Conservation (phyloP, 176 grass and related monocot genomes). For the Urochloa ruziziensis region DNA sequence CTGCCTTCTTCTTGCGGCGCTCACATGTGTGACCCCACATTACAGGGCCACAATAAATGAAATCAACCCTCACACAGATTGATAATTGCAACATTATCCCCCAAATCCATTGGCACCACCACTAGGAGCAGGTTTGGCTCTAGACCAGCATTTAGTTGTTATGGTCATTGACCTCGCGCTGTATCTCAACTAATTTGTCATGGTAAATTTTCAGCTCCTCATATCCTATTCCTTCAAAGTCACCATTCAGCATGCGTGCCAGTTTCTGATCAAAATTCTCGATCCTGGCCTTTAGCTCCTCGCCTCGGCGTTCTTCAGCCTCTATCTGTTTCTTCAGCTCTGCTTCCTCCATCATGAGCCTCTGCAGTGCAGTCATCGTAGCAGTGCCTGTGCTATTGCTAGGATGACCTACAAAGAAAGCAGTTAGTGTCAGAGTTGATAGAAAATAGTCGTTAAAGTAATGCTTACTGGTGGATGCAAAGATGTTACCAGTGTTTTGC, state of each 20-base stretch:
- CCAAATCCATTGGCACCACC: background rate
- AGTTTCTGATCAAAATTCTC: background rate
- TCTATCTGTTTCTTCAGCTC: background rate
- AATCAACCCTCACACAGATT: too few relatives aligned
- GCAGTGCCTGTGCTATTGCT: background rate
- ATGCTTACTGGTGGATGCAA: background rate
- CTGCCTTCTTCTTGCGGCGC: too few relatives aligned
- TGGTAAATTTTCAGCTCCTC: background rate
- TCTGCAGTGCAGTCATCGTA: background rate
- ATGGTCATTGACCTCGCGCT: too few relatives aligned
- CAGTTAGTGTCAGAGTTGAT: background rate
- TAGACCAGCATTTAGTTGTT: background rate
- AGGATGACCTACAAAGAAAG: conserved; percentile 9
- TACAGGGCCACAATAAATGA: too few relatives aligned
- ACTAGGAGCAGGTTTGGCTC: background rate
- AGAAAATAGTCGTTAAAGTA: conserved; percentile 16
- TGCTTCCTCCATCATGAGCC: background rate
- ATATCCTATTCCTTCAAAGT: background rate
- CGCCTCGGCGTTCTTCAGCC: background rate
- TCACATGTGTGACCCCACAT: too few relatives aligned
- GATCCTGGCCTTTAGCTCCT: background rate
- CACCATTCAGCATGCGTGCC: background rate
- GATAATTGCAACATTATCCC: too few relatives aligned
- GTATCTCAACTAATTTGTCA: background rate
- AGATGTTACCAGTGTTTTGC: background rate